These are phyloP conservation scores for Gynostemma pentaphyllum DNA, from an alignment of 306 rosid genomes.

Conservation along the genomic window DNA sequence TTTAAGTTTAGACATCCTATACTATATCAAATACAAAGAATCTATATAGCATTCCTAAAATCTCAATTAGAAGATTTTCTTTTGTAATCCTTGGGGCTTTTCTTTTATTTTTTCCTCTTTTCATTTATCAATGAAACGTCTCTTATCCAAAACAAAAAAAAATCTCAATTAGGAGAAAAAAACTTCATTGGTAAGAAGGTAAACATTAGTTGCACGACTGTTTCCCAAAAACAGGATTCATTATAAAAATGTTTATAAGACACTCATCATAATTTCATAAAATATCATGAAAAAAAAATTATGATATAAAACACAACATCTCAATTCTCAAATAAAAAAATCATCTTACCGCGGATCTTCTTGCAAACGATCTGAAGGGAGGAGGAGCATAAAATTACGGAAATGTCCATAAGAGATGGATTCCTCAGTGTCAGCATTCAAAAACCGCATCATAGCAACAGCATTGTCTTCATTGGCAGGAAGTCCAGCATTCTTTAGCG, in stretches of 20 bases:
- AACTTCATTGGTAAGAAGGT: neutral
- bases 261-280: too few species aligned
- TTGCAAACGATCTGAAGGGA: slow-evolving; percentile 94
- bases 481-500: slow-evolving; percentile 83
- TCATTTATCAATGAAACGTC: neutral
- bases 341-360: slow-evolving; percentile 89
- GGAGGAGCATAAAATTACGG: slow-evolving; percentile 93
- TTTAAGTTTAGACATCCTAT: neutral
- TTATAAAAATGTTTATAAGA: too few species aligned
- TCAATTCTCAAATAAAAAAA: slow-evolving; percentile 18
- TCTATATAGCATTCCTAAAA: neutral
- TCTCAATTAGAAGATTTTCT: neutral
- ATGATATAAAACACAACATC: neutral
- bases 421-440: slow-evolving; percentile 83
- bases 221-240: neutral
- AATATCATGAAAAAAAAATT: neutral
- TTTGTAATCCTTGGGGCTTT: neutral
- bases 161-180: neutral
- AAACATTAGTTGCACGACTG: neutral
- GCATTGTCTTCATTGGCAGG: slow-evolving; percentile 99
- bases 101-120: neutral
- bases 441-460: slow-evolving; percentile 95
- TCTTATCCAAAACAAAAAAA: neutral
- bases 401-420: slow-evolving; percentile 97
- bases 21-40: neutral